Evolutionary conservation across 2,329 filamentous ascomycete genomes (phyloP).

Genomic region (Aspergillaceae sp.): DNA sequence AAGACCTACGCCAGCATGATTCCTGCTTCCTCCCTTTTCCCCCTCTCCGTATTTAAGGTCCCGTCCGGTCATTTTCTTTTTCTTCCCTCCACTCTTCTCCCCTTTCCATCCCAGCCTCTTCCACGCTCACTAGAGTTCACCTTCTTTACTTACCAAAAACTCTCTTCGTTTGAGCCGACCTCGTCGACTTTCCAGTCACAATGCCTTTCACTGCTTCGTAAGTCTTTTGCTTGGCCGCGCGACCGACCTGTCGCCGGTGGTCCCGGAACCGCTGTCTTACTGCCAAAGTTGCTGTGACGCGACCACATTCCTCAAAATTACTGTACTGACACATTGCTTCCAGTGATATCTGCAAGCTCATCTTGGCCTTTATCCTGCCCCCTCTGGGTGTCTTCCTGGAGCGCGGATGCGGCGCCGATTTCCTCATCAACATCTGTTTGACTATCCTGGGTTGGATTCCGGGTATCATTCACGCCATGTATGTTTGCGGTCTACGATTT

Average conservation of each 20-base stretch:
- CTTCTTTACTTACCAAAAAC: slow-evolving; percentile 22
- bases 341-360: slow-evolving; percentile 71
- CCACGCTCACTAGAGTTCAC: background rate
- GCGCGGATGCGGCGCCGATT: slow-evolving; percentile 75
- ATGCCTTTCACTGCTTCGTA: slow-evolving; percentile 46
- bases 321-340: background rate
- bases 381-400: slow-evolving; percentile 91
- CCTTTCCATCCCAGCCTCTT: background rate
- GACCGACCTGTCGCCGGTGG: too few relatives aligned
- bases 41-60: slow-evolving; percentile 7
- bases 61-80: slow-evolving; percentile 1
- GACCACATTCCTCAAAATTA: background rate
- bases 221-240: slow-evolving; percentile 17
- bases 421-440: slow-evolving; percentile 87
- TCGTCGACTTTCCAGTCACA: slow-evolving; percentile 5
- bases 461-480: slow-evolving; percentile 87
- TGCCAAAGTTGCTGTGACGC: background rate
- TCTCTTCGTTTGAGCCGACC: background rate
- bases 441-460: slow-evolving; percentile 70
- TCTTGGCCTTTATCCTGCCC: slow-evolving; percentile 82
- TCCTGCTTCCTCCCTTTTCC: slow-evolving; percentile 1
- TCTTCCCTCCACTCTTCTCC: background rate
- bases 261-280: too few relatives aligned
- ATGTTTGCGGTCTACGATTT: slow-evolving; percentile 31
- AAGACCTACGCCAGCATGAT: slow-evolving; percentile 8